These are phyloP conservation scores for Babesia sp. DNA, from an alignment of 169 alveolate species.

Conservation along the genomic window DNA sequence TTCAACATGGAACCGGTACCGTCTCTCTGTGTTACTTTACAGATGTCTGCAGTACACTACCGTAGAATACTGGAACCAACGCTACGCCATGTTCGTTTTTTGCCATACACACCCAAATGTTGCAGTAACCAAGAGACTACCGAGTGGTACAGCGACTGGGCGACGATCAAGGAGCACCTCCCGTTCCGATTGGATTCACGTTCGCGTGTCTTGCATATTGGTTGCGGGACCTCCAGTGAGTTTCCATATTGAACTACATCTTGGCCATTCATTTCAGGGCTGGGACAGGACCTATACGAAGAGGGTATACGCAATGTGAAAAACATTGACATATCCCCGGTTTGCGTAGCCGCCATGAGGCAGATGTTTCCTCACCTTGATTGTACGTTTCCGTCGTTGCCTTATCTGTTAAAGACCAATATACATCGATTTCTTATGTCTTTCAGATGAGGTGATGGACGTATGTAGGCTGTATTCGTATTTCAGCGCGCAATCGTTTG, in stretches of 20 bases:
- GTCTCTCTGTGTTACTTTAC: neutral
- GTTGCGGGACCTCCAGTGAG: conserved; percentile 66
- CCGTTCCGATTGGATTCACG: conserved; percentile 8
- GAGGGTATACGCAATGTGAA: conserved; percentile 41
- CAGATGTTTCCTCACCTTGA: conserved; percentile 46
- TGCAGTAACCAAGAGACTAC: conserved; percentile 20
- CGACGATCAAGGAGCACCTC: conserved; percentile 16
- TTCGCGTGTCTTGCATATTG: conserved; percentile 58
- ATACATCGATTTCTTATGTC: neutral
- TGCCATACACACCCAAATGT: neutral
- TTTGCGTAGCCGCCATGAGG: conserved; percentile 45
- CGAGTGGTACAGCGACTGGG: conserved; percentile 67
- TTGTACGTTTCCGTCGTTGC: conserved; percentile 20
- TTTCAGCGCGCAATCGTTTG: conserved; percentile 64
- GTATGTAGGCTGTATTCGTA: conserved; percentile 22
- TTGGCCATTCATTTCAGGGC: conserved; percentile 6
- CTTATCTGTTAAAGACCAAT: neutral
- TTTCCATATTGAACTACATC: neutral
- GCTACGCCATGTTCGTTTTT: conserved; percentile 25
- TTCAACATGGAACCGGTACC: conserved; percentile 9
- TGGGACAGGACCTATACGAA: conserved; percentile 44
- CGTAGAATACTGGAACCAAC: conserved; percentile 56
- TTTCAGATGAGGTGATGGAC: conserved; percentile 39
- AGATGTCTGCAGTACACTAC: conserved; percentile 22
- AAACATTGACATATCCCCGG: conserved; percentile 46